Conservation (phyloP, 257 asterid species). For the Ilex asprella region DNA sequence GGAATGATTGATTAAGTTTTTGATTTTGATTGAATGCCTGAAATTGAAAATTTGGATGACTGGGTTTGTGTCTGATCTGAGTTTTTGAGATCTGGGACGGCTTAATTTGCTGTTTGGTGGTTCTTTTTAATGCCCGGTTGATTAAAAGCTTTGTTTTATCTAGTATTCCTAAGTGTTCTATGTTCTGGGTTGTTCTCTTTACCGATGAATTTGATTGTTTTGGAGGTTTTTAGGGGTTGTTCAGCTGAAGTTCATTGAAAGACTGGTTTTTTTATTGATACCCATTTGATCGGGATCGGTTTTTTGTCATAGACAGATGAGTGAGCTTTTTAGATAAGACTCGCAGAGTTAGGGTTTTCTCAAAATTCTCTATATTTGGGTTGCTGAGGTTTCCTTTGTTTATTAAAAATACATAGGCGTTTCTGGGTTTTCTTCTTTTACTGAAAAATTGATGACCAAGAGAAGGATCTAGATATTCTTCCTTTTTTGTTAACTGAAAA, state of each 20-base stretch:
- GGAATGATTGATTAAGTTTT: too few species aligned
- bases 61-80: constrained; percentile 57
- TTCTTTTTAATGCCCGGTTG: constrained; percentile 18
- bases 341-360: background rate
- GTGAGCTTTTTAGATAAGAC: background rate
- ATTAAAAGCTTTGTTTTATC: constrained; percentile 21
- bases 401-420: constrained; percentile 1
- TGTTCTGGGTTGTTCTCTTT: constrained; percentile 11
- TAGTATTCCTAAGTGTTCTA: background rate
- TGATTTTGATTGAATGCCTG: background rate
- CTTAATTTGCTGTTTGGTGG: constrained; percentile 12
- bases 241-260: constrained; percentile 14
- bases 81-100: constrained; percentile 46
- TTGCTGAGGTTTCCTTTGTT: constrained; percentile 1
- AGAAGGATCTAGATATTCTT: constrained; percentile 2
- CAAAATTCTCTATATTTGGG: background rate
- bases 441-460: constrained; percentile 16
- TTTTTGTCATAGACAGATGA: background rate
- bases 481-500: background rate
- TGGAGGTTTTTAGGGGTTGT: constrained; percentile 12
- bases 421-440: background rate
- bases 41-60: background rate
- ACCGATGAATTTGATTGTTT: constrained; percentile 4
- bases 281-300: background rate
- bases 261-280: constrained; percentile 18